These are phyloP conservation scores for Paraconiothyrium brasiliense DNA, from an alignment of 2,329 filamentous ascomycete species.

Conservation along the genomic window DNA sequence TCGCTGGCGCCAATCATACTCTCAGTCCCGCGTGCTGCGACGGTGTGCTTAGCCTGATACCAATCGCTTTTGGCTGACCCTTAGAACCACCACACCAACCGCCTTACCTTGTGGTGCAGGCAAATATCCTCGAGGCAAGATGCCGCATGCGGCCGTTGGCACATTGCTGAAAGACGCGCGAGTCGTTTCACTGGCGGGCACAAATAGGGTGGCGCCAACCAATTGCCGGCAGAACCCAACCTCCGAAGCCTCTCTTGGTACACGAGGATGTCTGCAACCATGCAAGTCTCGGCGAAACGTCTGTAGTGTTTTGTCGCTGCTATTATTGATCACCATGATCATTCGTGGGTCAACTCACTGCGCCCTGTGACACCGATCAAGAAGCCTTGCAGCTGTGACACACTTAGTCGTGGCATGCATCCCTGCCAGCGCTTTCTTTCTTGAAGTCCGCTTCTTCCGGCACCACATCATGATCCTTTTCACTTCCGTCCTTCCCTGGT, in stretches of 20 bases:
- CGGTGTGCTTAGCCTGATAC: slow-evolving; percentile 7
- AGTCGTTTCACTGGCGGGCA: slow-evolving; percentile 39
- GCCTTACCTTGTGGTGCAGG: slow-evolving; percentile 27
- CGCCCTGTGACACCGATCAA: slow-evolving; percentile 25
- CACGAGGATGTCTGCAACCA: slow-evolving; percentile 13
- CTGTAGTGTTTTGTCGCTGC: slow-evolving; percentile 17
- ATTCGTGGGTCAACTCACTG: slow-evolving; percentile 14
- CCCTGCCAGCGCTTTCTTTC: slow-evolving; percentile 26
- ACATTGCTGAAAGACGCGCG: slow-evolving; percentile 29
- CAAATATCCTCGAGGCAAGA: slow-evolving; percentile 29
- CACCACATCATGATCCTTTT: slow-evolving; percentile 28
- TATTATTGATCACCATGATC: slow-evolving; percentile 13
- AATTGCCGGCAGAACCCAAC: slow-evolving; percentile 16
- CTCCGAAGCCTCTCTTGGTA: slow-evolving; percentile 20
- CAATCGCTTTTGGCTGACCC: slow-evolving; percentile 20
- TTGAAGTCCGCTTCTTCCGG: slow-evolving; percentile 30
- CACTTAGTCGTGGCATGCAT: slow-evolving; percentile 24
- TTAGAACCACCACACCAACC: slow-evolving; percentile 21
- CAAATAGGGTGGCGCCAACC: slow-evolving; percentile 27
- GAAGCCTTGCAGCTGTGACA: slow-evolving; percentile 25
- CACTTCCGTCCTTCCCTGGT: slow-evolving; percentile 20
- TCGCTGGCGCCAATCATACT: slow-evolving; percentile 1
- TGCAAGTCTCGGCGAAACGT: slow-evolving; percentile 15
- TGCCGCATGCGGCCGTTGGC: slow-evolving; percentile 32
- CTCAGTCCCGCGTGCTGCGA: not conserved